Conservation (phyloP, 2,329 filamentous ascomycete species). For the Scortechinia acanthostroma region DNA sequence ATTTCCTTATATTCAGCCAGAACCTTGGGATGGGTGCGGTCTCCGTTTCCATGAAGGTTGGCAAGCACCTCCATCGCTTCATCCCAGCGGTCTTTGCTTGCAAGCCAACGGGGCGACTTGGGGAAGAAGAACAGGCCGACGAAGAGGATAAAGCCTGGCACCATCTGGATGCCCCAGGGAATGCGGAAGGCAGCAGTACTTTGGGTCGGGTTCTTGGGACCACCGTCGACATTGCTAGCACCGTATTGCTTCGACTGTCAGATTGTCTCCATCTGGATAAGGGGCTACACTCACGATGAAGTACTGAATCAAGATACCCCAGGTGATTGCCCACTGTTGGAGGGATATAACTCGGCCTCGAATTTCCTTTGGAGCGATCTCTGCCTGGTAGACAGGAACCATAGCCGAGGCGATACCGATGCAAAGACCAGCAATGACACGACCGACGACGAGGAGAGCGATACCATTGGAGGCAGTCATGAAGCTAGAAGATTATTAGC, state of each 20-base stretch:
- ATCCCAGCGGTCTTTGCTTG: slow-evolving; percentile 51
- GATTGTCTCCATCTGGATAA: no score
- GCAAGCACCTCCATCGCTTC: slow-evolving; percentile 43
- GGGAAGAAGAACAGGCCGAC: slow-evolving; percentile 52
- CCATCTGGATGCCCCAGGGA: slow-evolving; percentile 58
- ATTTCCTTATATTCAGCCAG: slow-evolving; percentile 50
- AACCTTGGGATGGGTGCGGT: slow-evolving; percentile 43
- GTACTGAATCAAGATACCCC: slow-evolving; percentile 62
- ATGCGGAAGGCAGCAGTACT: slow-evolving; percentile 52
- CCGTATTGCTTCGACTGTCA: no score
- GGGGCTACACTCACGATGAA: no score
- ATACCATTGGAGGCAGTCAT: slow-evolving; percentile 59
- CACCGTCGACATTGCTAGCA: no score
- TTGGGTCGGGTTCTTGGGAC: no score
- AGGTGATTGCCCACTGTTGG: slow-evolving; percentile 67
- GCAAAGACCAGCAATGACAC: slow-evolving; percentile 65
- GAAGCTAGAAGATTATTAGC: slow-evolving; percentile 32
- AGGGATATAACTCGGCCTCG: slow-evolving; percentile 54
- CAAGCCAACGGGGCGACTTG: slow-evolving; percentile 57
- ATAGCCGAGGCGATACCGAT: slow-evolving; percentile 70
- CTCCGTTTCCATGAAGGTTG: slow-evolving; percentile 45
- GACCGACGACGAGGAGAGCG: slow-evolving; percentile 65
- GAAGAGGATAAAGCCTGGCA: slow-evolving; percentile 50
- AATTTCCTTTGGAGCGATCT: slow-evolving; percentile 51
- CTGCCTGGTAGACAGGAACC: slow-evolving; percentile 65